Conservation (phyloP, 805 yeast genomes). For the Metschnikowia proteae region DNA sequence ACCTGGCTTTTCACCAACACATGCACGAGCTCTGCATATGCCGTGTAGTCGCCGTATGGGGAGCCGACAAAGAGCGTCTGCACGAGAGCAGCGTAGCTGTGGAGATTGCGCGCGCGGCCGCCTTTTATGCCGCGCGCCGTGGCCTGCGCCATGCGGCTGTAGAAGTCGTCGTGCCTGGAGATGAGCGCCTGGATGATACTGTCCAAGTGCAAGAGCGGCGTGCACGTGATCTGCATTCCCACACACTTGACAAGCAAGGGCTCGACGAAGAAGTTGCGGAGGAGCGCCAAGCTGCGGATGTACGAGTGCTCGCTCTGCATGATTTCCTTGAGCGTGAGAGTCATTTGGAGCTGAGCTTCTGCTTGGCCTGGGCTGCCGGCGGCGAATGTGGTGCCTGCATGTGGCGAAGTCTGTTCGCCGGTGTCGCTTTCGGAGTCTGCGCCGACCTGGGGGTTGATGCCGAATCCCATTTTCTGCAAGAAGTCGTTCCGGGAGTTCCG, state of each 20-base stretch:
- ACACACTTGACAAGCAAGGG: conserved; percentile 10
- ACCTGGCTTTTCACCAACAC: conserved; percentile 5
- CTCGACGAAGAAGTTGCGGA: conserved; percentile 12
- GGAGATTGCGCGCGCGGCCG: not conserved
- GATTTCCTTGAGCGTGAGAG: conserved; percentile 9
- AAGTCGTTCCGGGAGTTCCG: too few relatives aligned
- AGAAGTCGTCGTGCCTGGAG: conserved; percentile 8
- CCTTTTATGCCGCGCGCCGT: not conserved
- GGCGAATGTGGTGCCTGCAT: conserved; percentile 10
- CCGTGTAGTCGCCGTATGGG: conserved; percentile 15
- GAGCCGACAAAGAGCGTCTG: conserved; percentile 77
- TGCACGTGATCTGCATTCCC: conserved; percentile 10
- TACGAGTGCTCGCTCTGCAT: conserved; percentile 12
- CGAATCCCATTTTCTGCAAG: too few relatives aligned
- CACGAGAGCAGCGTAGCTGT: conserved; percentile 57
- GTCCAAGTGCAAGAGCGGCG: conserved; percentile 11
- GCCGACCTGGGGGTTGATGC: too few relatives aligned
- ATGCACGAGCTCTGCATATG: conserved; percentile 11
- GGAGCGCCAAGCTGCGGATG: conserved; percentile 10
- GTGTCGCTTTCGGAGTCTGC: too few relatives aligned
- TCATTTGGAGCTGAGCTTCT: conserved; percentile 5
- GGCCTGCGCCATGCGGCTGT: conserved; percentile 2
- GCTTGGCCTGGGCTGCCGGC: conserved; percentile 8
- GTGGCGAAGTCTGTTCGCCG: conserved; percentile 2
- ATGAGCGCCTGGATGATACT: conserved; percentile 4